Evolutionary conservation across 441 rosid species (phyloP).

Genomic region (Brassica balearica): DNA sequence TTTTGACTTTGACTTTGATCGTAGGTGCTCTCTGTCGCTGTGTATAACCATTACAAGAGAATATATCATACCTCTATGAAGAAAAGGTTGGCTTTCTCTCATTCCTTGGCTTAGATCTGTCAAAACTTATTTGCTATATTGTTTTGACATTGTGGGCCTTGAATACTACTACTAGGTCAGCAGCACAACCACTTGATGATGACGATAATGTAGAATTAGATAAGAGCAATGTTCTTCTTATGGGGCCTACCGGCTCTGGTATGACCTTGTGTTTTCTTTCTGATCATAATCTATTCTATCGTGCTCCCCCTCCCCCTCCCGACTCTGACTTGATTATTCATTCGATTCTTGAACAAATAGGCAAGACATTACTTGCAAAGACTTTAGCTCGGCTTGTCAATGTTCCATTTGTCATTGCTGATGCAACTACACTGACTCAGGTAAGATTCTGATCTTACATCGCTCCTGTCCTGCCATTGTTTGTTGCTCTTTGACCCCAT

Average conservation of each 20-base stretch:
- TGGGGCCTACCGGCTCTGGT: conserved; percentile 99
- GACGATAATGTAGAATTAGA: conserved; percentile 89
- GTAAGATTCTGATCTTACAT: conserved; percentile 49
- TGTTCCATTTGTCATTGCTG: conserved; percentile 97
- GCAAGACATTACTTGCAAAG: conserved; percentile 96
- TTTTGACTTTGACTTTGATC: conserved; percentile 10
- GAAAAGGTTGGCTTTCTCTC: conserved; percentile 63
- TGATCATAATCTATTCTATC: conserved; percentile 3
- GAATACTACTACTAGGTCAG: conserved; percentile 70
- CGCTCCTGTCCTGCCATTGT: background rate
- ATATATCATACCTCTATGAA: conserved; percentile 65
- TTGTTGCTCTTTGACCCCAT: conserved; percentile 9
- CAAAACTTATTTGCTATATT: background rate
- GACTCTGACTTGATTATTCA: conserved; percentile 19
- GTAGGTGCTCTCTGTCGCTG: conserved; percentile 95
- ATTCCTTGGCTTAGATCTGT: conserved; percentile 14
- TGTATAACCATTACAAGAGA: conserved; percentile 95
- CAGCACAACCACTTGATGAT: conserved; percentile 66
- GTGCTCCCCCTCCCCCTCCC: background rate
- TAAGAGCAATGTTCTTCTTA: conserved; percentile 93
- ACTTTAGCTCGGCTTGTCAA: conserved; percentile 93
- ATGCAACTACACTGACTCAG: conserved; percentile 96
- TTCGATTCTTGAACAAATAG: conserved; percentile 51
- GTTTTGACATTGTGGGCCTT: conserved; percentile 46
- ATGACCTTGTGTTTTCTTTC: conserved; percentile 32